A percentile compares a stretch with the other conserved stretches of the same genome.
phyloP scores from a whole-genome alignment of 1,139 yeast genomes.

The Scheffersomyces cryptocercus region DNA sequence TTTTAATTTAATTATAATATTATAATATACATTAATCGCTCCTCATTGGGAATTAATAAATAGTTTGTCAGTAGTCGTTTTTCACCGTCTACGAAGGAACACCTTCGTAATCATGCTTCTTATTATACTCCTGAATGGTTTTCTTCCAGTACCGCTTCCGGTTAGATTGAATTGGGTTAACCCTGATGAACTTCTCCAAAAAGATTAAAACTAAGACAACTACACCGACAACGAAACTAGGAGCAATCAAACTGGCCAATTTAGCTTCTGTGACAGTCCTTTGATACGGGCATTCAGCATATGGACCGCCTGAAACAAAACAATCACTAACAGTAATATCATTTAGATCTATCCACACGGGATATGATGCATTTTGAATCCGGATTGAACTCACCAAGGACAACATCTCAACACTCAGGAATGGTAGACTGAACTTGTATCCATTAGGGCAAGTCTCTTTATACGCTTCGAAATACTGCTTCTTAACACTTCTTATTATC shows the following conservation, averaged over 20 bases:
- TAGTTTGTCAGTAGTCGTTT: too few species aligned
- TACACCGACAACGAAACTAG: slow-evolving; percentile 60
- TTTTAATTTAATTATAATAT: too few species aligned
- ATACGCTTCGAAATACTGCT: slow-evolving; percentile 55
- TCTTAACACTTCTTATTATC: slow-evolving; percentile 37
- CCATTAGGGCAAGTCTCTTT: slow-evolving; percentile 49
- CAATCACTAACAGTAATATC: slow-evolving; percentile 74
- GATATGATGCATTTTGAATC: slow-evolving; percentile 19
- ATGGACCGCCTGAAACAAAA: slow-evolving; percentile 86
- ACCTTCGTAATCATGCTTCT: slow-evolving; percentile 44
- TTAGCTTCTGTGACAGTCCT: slow-evolving; percentile 53
- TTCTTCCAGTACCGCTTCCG: slow-evolving; percentile 44
- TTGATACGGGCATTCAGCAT: slow-evolving; percentile 77
- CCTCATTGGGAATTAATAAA: too few species aligned
- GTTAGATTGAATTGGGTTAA: slow-evolving; percentile 42
- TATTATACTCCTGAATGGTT: slow-evolving; percentile 34
- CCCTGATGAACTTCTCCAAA: slow-evolving; percentile 33
- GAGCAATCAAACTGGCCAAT: slow-evolving; percentile 65
- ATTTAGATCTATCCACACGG: slow-evolving; percentile 83
- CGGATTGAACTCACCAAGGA: slow-evolving; percentile 28
- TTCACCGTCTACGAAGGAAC: slow-evolving; percentile 34
- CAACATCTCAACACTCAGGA: slow-evolving; percentile 39
- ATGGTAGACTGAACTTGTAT: slow-evolving; percentile 59
- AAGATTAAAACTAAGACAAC: slow-evolving; percentile 25
- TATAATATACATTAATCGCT: too few species aligned